Percentiles rank a stretch among this genome's conserved stretches.
These are phyloP conservation scores for Xerocomellus chrysenteron DNA, from an alignment of 768 basidiomycete species.

Conservation along the genomic window DNA sequence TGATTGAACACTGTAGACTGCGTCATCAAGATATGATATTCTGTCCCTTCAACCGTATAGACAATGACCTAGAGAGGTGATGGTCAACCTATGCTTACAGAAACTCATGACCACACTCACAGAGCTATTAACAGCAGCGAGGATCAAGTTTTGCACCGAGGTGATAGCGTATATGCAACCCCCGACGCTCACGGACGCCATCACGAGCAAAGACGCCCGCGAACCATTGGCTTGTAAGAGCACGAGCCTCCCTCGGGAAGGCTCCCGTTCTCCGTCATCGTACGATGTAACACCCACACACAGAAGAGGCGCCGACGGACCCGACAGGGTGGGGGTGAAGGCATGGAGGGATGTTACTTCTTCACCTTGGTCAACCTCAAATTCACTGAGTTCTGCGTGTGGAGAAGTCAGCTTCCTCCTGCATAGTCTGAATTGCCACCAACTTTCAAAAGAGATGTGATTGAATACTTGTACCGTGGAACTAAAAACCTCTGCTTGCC, in stretches of 20 bases:
- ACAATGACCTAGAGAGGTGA: constrained; percentile 43
- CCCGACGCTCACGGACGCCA: constrained; percentile 45
- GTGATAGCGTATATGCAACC: constrained; percentile 74
- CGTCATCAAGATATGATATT: constrained; percentile 31
- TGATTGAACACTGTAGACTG: constrained; percentile 69
- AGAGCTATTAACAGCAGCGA: constrained; percentile 73
- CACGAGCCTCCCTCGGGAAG: constrained; percentile 58
- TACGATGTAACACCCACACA: constrained; percentile 50
- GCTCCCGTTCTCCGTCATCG: constrained; percentile 45
- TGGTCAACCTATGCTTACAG: background rate
- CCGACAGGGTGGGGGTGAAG: constrained; percentile 28
- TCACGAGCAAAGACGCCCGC: constrained; percentile 27
- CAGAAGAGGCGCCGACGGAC: constrained; percentile 40
- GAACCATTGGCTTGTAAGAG: constrained; percentile 42
- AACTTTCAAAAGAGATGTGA: constrained; percentile 61
- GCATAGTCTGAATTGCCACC: constrained; percentile 25
- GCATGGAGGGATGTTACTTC: constrained; percentile 57
- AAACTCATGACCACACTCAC: constrained; percentile 41
- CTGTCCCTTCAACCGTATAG: constrained; percentile 41
- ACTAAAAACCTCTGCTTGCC: constrained; percentile 43
- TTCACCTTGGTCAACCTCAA: constrained; percentile 47
- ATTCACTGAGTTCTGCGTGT: constrained; percentile 26
- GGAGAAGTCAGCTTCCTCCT: constrained; percentile 1
- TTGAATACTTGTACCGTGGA: constrained; percentile 69
- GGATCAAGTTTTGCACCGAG: constrained; percentile 48